Conservation (phyloP, 1,284 basidiomycete species). For the Wolfiporia cocos region DNA sequence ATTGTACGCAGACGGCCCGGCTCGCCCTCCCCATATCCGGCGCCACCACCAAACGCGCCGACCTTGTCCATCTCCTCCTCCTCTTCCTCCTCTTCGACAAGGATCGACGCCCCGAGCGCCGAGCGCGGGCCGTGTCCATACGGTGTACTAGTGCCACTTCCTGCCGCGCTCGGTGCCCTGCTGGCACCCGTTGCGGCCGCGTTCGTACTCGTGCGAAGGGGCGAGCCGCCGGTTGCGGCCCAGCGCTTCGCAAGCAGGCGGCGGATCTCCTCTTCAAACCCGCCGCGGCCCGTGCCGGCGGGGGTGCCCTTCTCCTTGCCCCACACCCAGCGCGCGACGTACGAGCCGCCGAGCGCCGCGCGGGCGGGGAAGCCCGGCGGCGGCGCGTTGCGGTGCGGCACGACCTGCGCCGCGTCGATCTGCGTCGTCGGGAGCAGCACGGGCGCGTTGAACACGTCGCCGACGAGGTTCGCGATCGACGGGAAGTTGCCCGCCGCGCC, state of each 20-base stretch:
- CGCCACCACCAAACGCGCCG: slow-evolving; percentile 19
- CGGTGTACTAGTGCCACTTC: slow-evolving; percentile 57
- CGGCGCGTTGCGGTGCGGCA: slow-evolving; percentile 69
- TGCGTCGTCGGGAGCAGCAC: slow-evolving; percentile 68
- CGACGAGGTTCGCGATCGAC: slow-evolving; percentile 69
- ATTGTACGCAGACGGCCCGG: slow-evolving; percentile 33
- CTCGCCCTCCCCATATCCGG: slow-evolving; percentile 28
- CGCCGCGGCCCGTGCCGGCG: slow-evolving; percentile 39
- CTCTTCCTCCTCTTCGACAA: slow-evolving; percentile 74
- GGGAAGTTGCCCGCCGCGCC: slow-evolving; percentile 81
- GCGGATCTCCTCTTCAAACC: slow-evolving; percentile 74
- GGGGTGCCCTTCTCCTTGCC: slow-evolving; percentile 45
- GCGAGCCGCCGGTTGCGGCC: slow-evolving; percentile 51
- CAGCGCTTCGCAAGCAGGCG: slow-evolving; percentile 65
- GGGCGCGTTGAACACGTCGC: slow-evolving; percentile 74
- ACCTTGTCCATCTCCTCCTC: slow-evolving; percentile 49
- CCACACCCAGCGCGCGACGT: slow-evolving; percentile 79
- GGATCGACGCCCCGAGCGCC: slow-evolving; percentile 51
- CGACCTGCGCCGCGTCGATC: slow-evolving; percentile 64
- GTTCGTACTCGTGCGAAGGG: slow-evolving; percentile 53
- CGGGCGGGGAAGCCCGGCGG: slow-evolving; percentile 60
- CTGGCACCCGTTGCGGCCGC: slow-evolving; percentile 21
- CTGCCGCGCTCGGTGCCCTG: slow-evolving; percentile 33
- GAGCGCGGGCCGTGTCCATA: slow-evolving; percentile 42
- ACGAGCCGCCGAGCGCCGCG: slow-evolving; percentile 65